phyloP scores from a whole-genome alignment of 306 rosid genomes.

The Canavalia ensiformis region DNA sequence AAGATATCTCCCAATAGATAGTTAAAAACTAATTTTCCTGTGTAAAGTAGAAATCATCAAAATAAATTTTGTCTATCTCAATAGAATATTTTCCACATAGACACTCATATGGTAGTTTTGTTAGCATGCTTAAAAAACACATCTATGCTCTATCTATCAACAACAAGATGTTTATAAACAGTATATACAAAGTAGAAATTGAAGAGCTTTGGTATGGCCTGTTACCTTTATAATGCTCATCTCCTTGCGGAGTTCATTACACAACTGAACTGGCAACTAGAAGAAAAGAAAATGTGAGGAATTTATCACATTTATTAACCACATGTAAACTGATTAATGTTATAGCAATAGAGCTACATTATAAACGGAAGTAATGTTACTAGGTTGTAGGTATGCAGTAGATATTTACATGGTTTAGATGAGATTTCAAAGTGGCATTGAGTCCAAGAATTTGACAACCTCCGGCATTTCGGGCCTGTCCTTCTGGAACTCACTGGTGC shows the following conservation, averaged over 20 bases:
- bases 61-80: too few relatives aligned
- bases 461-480: constrained; percentile 69
- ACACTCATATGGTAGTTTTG: too few relatives aligned
- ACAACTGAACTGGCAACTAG: not conserved
- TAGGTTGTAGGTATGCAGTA: not conserved
- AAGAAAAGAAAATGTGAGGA: not conserved
- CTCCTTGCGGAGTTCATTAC: not conserved
- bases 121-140: too few relatives aligned
- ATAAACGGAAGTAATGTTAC: too few relatives aligned
- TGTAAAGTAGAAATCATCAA: too few relatives aligned
- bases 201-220: not conserved
- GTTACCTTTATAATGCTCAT: not conserved
- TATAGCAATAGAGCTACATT: not conserved
- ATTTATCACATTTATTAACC: not conserved
- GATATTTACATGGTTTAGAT: constrained; percentile 25
- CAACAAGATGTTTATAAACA: not conserved
- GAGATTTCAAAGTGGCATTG: constrained; percentile 40
- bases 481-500: constrained; percentile 58
- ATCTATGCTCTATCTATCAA: too few relatives aligned
- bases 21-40: too few relatives aligned
- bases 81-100: too few relatives aligned
- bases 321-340: constrained; percentile 9
- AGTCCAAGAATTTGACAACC: constrained; percentile 54
- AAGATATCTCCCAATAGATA: too few relatives aligned
- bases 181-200: not conserved